Evolutionary conservation across 352 stramenopile genomes (phyloP), one percentile per base, ranked within the genome.

Genomic region (Aphanomyces stellatus): DNA sequence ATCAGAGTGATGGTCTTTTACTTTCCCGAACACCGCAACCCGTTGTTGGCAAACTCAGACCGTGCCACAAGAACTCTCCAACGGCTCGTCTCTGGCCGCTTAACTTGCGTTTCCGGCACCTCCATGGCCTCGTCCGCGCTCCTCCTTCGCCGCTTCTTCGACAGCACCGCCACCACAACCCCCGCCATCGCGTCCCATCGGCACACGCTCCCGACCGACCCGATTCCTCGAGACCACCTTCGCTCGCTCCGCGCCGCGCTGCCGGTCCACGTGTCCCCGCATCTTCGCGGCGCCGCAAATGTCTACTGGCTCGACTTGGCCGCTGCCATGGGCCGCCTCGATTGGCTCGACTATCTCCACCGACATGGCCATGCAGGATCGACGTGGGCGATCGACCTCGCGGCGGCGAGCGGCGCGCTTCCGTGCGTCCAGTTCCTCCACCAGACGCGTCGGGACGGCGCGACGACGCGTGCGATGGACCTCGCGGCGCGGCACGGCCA

Each of bases 401-500:
- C 60, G 6, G 40, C 60, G 19, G 49, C 15, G 3, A 59, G 49
- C 35, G 60, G 60, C 27, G 25, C 51, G 17, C 11, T 59, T 15
- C 8, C 11, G 2, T 56, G 27, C 25, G 56, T 70, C 40, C 41
- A 53, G 4, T 70, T 48, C 27, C 41, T 70, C 27, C 51, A 70
- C 46, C 49, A 70, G 15, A 30, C 42, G 28, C 51, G 63, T 10
- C 17, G 17, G 3, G 51, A 65, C 25, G 63, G 63, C 19, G 28
- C 28, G 6, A 59, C 60, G 3, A 51, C 49, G 11, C 22, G 11
- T n/a, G 60, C 60, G 15, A 67, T 67, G 60, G 42, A 67, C 37
- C n/a, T 57, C 4, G 60, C 60, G n/a, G 60, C 60, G 19, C 30
- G 22, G 11, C 13, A 27, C n/a, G 63, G 63, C 24, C 63, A 70